Evolutionary conservation across 495 filamentous ascomycete species (phyloP), one percentile per base, ranked within the genome.

Genomic region (Penicillium atrosanguineum): DNA sequence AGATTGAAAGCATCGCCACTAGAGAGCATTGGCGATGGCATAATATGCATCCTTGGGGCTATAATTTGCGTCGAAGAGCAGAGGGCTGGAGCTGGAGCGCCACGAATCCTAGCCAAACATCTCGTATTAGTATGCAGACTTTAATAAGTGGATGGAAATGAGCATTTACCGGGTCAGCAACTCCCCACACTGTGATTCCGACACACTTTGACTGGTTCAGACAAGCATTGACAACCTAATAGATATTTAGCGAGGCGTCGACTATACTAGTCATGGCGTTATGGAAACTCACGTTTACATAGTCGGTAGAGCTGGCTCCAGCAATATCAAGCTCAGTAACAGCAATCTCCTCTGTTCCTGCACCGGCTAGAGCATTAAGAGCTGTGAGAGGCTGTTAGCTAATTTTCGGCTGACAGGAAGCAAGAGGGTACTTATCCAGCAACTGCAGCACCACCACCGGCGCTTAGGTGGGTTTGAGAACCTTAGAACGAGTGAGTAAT

Each of bases 391-490:
- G 45, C 11, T 41, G 39, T 61, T 7, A 62, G 56, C 42, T 19
- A 14, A 11, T 34, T 21, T 44, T 23, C 23, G 7, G 38, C 34
- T 6, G 14, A 46, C 1, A 28, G 15, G 8, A 31, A 31, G n/a
- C 7, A 48, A 15, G 44, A 16, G 52, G 34, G 41, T 23, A 67
- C 64, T 62, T 67, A 68, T 68, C 50, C 59, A 50, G 52, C 15
- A 25, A 59, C 53, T 23, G 23, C 23, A 23, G 23, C 23, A 23
- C 23, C 23, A 5, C 23, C 23, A 23, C 23, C 23, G 23, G 23
- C 23, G 23, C 23, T 23, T 5, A 88, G 60, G 61, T 90, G 87
- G 41, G 76, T 74, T 64, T 89, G 86, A 16, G 83, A 83, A 51
- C 81, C 81, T 72, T 21, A 0, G 31, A 29, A n/a, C 2, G 2